Evolutionary conservation across 306 rosid genomes (phyloP).

Genomic region (Mucuna pruriens): DNA sequence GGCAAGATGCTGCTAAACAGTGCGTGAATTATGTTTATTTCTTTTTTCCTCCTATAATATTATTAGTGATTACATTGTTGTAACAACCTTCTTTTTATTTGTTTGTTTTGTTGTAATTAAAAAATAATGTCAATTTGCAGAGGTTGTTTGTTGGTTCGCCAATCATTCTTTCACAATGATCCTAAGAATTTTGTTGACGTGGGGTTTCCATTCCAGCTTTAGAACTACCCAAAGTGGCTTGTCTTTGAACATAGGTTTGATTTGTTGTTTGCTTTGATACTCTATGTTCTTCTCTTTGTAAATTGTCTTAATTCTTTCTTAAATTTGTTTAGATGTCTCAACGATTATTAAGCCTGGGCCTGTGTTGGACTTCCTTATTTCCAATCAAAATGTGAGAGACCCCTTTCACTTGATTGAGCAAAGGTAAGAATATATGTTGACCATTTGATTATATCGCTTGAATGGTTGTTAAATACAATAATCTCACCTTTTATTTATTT

Average conservation of each 20-base stretch:
- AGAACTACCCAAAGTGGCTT: slow-evolving; percentile 89
- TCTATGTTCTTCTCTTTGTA: not conserved
- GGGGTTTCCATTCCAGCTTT: slow-evolving; percentile 94
- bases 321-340: slow-evolving; percentile 69
- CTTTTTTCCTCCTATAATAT: too few relatives aligned
- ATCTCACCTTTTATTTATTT: not conserved
- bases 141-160: slow-evolving; percentile 93
- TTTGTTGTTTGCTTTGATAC: not conserved
- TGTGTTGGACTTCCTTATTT: slow-evolving; percentile 82
- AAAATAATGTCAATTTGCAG: slow-evolving; percentile 47
- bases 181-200: slow-evolving; percentile 64
- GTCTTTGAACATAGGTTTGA: slow-evolving; percentile 78
- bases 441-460: not conserved
- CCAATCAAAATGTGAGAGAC: slow-evolving; percentile 78
- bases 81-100: not conserved
- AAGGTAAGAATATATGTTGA: slow-evolving; percentile 57
- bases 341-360: slow-evolving; percentile 96
- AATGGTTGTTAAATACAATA: not conserved
- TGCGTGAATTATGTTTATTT: slow-evolving; percentile 46
- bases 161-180: slow-evolving; percentile 81
- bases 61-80: not conserved
- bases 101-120: not conserved
- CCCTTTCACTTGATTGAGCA: slow-evolving; percentile 77
- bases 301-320: not conserved
- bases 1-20: slow-evolving; percentile 97